Conservation (phyloP, 2,329 filamentous ascomycete genomes). For the Penicillium italicum region DNA sequence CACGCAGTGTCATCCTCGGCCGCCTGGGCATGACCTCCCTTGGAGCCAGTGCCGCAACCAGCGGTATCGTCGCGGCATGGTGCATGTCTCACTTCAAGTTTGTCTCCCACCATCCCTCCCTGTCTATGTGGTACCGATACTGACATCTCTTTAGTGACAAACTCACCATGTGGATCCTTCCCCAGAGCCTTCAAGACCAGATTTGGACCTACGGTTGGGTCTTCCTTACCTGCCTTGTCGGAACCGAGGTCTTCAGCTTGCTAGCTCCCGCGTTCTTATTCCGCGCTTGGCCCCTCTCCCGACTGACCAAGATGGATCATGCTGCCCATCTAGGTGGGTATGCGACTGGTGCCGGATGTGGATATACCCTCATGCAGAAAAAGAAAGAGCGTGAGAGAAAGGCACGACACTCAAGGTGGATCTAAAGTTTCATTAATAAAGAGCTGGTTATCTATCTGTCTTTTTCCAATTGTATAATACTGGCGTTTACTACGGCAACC, state of each 20-base stretch:
- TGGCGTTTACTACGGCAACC: not conserved
- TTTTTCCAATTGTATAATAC: constrained; percentile 1
- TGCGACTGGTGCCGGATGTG: constrained; percentile 31
- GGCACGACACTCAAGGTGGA: constrained; percentile 17
- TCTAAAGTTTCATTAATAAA: constrained; percentile 3
- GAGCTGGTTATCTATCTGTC: not conserved
- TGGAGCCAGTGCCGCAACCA: constrained; percentile 51
- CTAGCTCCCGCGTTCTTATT: constrained; percentile 24
- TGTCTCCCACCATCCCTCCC: constrained; percentile 5
- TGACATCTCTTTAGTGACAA: constrained; percentile 33
- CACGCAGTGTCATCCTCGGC: constrained; percentile 43
- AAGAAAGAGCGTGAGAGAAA: constrained; percentile 15
- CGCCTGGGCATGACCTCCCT: constrained; percentile 47
- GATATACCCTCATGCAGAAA: constrained; percentile 18
- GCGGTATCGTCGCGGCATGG: constrained; percentile 49
- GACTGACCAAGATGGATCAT: constrained; percentile 38
- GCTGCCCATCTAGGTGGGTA: constrained; percentile 45
- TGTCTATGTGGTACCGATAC: not conserved
- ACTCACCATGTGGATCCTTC: constrained; percentile 43
- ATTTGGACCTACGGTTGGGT: constrained; percentile 43
- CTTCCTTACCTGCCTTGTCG: constrained; percentile 37
- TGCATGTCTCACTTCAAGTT: constrained; percentile 49
- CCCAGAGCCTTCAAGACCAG: constrained; percentile 37
- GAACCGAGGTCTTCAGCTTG: constrained; percentile 37
- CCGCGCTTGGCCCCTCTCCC: constrained; percentile 21